Base-by-base conservation (phyloP, 495 filamentous ascomycete species). In the Penicillium lagena region DNA sequence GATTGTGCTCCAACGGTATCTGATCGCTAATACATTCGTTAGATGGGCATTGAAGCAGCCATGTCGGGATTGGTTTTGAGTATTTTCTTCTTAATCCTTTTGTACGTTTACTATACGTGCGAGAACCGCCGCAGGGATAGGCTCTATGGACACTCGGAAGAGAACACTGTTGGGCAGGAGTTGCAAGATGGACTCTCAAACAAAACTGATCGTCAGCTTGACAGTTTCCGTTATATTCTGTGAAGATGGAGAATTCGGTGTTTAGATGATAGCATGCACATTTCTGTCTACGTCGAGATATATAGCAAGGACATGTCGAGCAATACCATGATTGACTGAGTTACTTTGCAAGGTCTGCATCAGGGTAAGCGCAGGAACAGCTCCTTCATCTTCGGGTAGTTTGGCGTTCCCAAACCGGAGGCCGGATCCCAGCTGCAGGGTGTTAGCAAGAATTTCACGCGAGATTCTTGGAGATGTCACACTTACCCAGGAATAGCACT, bases 341-440 rank as follows among this genome's bases (percentile, higher is more conserved):
- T 22, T 4, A 22, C 22, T 22, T 22, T 22, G 22, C 3, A 22
- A 22, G 22, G 22, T 22, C 22, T 6, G 4, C 22, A 22, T 50
- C 36, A 70, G 7, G 60, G 63, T 47, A 68, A 31, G 14, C 39
- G 46, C 43, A 70, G 38, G 41, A 68, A 71, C 36, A 72, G 42
- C 8, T 65, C 51, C 62, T 71, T 57, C 61, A 80, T 37, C 50
- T 67, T 73, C 3, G 60, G 58, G 51, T 68, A 81, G 44, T 75
- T 74, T 2, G 76, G 76, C 13, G 76, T 75, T 11, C 75, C 77
- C 36, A 79, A 46, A 9, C 78, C 73, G 27, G 74, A 77, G 0
- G 72, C 74, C 1, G 75, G 74, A 53, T 80, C 76, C 76, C 76
- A 70, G 46, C 62, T 60, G 13, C 29, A 32, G 2, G 1, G n/a